Conservation (phyloP, 306 rosid genomes). For the Vachellia collinsii region DNA sequence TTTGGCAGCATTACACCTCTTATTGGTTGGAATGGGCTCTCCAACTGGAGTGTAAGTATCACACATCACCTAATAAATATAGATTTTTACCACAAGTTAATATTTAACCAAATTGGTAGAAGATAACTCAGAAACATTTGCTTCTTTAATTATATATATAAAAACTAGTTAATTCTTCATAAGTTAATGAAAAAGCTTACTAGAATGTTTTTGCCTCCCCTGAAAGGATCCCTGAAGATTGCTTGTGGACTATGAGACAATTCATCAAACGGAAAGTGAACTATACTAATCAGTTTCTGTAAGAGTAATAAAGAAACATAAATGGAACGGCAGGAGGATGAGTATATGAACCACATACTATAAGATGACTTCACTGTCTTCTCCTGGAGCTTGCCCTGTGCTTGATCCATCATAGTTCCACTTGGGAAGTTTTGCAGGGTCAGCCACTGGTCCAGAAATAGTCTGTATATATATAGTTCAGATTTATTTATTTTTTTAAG, state of each 20-base stretch:
- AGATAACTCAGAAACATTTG: neutral
- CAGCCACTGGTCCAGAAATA: slow-evolving; percentile 56
- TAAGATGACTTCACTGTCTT: slow-evolving; percentile 74
- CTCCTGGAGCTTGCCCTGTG: slow-evolving; percentile 73
- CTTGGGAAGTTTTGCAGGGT: slow-evolving; percentile 70
- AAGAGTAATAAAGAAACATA: neutral
- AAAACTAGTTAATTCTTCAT: neutral
- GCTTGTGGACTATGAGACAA: slow-evolving; percentile 58
- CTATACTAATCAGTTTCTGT: slow-evolving; percentile 11
- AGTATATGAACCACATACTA: slow-evolving; percentile 47
- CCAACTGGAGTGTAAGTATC: slow-evolving; percentile 70
- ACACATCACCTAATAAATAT: slow-evolving; percentile 53
- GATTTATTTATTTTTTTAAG: no score
- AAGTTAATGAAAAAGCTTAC: slow-evolving; percentile 40
- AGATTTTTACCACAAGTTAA: neutral
- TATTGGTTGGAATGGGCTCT: slow-evolving; percentile 65
- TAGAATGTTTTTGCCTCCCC: slow-evolving; percentile 64
- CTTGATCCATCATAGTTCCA: slow-evolving; percentile 77
- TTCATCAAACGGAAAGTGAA: slow-evolving; percentile 3
- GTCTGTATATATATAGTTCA: slow-evolving; percentile 53
- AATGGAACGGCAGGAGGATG: neutral
- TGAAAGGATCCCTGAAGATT: slow-evolving; percentile 69
- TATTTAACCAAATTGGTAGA: neutral
- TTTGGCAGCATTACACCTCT: slow-evolving; percentile 61
- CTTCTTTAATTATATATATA: neutral